Percentiles rank a stretch among this genome's conserved stretches.
Evolutionary conservation across 2,329 filamentous ascomycete genomes (phyloP).

Genomic region (Exophiala aquamarina): DNA sequence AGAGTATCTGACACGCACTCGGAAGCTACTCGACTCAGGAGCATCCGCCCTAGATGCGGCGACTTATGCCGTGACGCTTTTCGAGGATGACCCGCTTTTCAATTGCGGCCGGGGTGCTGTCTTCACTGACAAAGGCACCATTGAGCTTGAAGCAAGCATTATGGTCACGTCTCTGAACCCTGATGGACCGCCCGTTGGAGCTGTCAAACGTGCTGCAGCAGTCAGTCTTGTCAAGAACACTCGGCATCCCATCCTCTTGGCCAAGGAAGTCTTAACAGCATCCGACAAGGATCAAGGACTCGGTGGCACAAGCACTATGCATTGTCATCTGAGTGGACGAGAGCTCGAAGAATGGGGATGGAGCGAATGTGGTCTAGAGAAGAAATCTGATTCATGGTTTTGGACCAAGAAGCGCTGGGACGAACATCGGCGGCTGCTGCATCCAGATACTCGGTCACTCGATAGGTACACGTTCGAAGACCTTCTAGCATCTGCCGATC

Average conservation of each 20-base stretch:
- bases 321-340: conserved; percentile 67
- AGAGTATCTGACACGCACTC: conserved; percentile 56
- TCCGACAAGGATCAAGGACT: conserved; percentile 54
- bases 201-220: conserved; percentile 72
- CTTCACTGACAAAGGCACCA: conserved; percentile 78
- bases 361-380: conserved; percentile 59
- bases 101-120: conserved; percentile 83
- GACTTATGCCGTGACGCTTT: conserved; percentile 69
- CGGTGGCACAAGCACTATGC: conserved; percentile 40
- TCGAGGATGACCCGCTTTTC: conserved; percentile 81
- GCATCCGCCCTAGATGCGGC: conserved; percentile 68
- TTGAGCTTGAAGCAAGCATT: conserved; percentile 82
- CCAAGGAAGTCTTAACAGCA: conserved; percentile 68
- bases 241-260: conserved; percentile 77
- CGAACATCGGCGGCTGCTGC: conserved; percentile 66
- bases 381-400: conserved; percentile 71
- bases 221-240: conserved; percentile 71
- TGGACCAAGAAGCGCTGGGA: conserved; percentile 78
- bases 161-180: conserved; percentile 65
- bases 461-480: conserved; percentile 17
- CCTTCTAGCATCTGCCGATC: conserved; percentile 16
- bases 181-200: conserved; percentile 14
- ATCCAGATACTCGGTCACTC: conserved; percentile 29
- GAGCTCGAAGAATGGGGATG: conserved; percentile 69
- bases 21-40: conserved; percentile 37